phyloP scores from a whole-genome alignment of 371 early-diverging fungal genomes.

The Blakeslea trispora region DNA sequence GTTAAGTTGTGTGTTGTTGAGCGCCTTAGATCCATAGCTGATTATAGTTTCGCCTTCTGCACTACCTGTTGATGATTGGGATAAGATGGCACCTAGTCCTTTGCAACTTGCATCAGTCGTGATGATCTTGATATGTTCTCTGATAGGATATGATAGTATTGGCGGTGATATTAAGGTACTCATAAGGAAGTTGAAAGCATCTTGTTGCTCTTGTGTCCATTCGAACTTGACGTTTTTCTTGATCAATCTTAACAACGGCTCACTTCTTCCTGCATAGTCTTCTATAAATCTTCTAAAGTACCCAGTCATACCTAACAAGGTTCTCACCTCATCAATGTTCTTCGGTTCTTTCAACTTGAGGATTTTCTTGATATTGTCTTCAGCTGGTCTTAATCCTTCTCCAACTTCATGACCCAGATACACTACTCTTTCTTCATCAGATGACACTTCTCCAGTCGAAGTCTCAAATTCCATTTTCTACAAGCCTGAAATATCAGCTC shows the following conservation, averaged over 20 bases:
- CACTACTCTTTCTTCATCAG: constrained; percentile 25
- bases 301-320: constrained; percentile 31
- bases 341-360: constrained; percentile 9
- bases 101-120: constrained; percentile 34
- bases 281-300: constrained; percentile 41
- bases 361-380: constrained; percentile 14
- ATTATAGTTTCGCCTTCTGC: constrained; percentile 23
- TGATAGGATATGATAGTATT: constrained; percentile 31
- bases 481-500: constrained; percentile 34
- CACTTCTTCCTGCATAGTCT: constrained; percentile 17
- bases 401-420: constrained; percentile 43
- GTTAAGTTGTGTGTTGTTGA: constrained; percentile 13
- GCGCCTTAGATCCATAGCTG: constrained; percentile 20
- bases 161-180: constrained; percentile 20
- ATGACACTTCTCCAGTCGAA: constrained; percentile 45
- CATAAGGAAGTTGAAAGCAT: constrained; percentile 26
- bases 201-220: constrained; percentile 23
- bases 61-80: constrained; percentile 28
- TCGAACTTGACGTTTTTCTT: constrained; percentile 20
- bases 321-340: constrained; percentile 19
- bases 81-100: constrained; percentile 39
- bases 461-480: constrained; percentile 23
- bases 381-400: constrained; percentile 21
- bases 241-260: constrained; percentile 19
- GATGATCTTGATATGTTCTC: constrained; percentile 25